Base-by-base conservation (phyloP, 2,329 filamentous ascomycete species). In the Fusarium lyarnte region DNA sequence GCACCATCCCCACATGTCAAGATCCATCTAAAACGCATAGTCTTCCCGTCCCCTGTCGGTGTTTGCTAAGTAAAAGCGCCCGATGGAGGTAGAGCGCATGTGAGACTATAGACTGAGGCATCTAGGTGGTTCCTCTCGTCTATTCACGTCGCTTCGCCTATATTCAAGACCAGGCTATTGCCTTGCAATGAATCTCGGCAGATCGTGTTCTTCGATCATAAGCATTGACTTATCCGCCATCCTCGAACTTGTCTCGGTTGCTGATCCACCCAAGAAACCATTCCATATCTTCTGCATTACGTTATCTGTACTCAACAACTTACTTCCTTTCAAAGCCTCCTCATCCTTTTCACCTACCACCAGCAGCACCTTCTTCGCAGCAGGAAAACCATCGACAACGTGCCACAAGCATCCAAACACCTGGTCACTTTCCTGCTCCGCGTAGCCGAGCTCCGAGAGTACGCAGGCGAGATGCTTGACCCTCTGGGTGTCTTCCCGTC, bases 371-470 rank as follows among this genome's bases (percentile, higher is more conserved):
- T 79, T 74, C 49, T 78, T 74, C 7, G 78, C 79, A 14, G 72
- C 70, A 8, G 79, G 74, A 60, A 87, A 87, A 29, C 83, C 81
- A 70, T 87, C 85, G 46, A 85, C 80, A 46, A 87, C 79, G 65
- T 87, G 84, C 77, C 85, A 87, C 54, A 87, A 78, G 27, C 81
- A 81, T 13, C 83, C 83, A 68, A 87, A 87, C 53, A 87, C 82
- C 72, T 84, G 82, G 66, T 85, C 84, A 13, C 79, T 78, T 69
- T 82, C 83, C 53, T 82, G 79, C 52, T 82, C 79, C 53, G 83
- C 82, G 63, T 84, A 83, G 29, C 81, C 80, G 63, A 87, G 79
- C 74, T 85, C 84, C 35, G 79, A 76, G 60, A 86, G 85, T 3
- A 83, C 79, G 63, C 84, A 82, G 9, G 83, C 85, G 11, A 86